Evolutionary conservation across 2,329 filamentous ascomycete species (phyloP).

Genomic region (Sporothrix pseudoabietina): DNA sequence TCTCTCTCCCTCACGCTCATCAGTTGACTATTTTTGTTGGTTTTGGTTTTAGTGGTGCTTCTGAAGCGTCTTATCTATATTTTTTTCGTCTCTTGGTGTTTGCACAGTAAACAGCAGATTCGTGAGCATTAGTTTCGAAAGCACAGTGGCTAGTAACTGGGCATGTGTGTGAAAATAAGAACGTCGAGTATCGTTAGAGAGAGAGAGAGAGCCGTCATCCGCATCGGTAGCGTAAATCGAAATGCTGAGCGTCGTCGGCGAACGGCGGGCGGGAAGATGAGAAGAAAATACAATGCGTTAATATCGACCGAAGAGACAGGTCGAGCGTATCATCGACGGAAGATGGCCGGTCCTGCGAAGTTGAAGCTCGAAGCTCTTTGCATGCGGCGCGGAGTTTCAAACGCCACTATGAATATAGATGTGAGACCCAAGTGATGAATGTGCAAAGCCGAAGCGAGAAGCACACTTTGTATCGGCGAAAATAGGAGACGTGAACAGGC

Average conservation of each 20-base stretch:
- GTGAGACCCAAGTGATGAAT: background rate
- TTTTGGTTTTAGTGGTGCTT: background rate
- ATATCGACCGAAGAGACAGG: constrained; percentile 23
- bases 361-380: constrained; percentile 1
- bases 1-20: background rate
- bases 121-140: background rate
- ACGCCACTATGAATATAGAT: constrained; percentile 23
- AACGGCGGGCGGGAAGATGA: background rate
- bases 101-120: background rate
- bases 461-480: background rate
- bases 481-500: background rate
- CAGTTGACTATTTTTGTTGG: background rate
- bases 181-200: background rate
- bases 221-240: constrained; percentile 15
- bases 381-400: background rate
- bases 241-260: constrained; percentile 14
- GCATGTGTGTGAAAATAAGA: constrained; percentile 6
- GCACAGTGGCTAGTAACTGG: background rate
- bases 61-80: background rate
- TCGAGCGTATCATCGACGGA: constrained; percentile 18
- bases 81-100: background rate
- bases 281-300: background rate
- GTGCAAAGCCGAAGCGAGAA: constrained; percentile 19
- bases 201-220: constrained; percentile 12
- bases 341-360: background rate